phyloP scores from a whole-genome alignment of 1,284 basidiomycete species.

The Gomphus bonarii region DNA sequence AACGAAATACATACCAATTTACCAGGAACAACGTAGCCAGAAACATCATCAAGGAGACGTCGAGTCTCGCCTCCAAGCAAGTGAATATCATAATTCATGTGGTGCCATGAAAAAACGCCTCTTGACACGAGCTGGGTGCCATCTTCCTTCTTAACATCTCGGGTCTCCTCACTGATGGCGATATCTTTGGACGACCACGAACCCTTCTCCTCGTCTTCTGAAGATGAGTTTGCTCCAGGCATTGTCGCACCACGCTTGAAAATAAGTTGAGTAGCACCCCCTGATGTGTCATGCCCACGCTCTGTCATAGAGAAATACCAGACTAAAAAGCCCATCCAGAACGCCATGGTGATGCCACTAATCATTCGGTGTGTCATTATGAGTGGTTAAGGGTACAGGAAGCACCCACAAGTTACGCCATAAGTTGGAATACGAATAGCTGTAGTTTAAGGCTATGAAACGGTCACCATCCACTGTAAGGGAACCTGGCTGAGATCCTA shows the following conservation, averaged over 20 bases:
- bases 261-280: slow-evolving; percentile 24
- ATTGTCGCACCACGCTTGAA: slow-evolving; percentile 33
- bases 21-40: slow-evolving; percentile 76
- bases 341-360: slow-evolving; percentile 45
- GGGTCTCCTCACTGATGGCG: neutral
- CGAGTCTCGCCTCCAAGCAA: slow-evolving; percentile 46
- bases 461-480: slow-evolving; percentile 35
- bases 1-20: slow-evolving; percentile 50
- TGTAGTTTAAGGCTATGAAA: slow-evolving; percentile 51
- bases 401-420: slow-evolving; percentile 50
- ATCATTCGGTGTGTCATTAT: slow-evolving; percentile 19
- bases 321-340: slow-evolving; percentile 35
- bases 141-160: neutral
- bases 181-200: neutral
- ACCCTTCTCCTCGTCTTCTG: neutral
- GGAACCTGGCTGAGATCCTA: slow-evolving; percentile 41
- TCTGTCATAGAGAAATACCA: slow-evolving; percentile 45
- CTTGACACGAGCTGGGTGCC: slow-evolving; percentile 20
- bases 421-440: slow-evolving; percentile 48
- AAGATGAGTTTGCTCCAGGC: neutral
- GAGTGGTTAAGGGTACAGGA: slow-evolving; percentile 3
- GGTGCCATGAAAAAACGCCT: slow-evolving; percentile 50
- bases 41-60: slow-evolving; percentile 66
- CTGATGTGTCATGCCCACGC: slow-evolving; percentile 25
- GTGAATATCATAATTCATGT: slow-evolving; percentile 52